A percentile compares a stretch with the other conserved stretches of the same genome.
These are phyloP conservation scores for Heritiera fomes DNA, from an alignment of 345 rosid species.

Conservation along the genomic window DNA sequence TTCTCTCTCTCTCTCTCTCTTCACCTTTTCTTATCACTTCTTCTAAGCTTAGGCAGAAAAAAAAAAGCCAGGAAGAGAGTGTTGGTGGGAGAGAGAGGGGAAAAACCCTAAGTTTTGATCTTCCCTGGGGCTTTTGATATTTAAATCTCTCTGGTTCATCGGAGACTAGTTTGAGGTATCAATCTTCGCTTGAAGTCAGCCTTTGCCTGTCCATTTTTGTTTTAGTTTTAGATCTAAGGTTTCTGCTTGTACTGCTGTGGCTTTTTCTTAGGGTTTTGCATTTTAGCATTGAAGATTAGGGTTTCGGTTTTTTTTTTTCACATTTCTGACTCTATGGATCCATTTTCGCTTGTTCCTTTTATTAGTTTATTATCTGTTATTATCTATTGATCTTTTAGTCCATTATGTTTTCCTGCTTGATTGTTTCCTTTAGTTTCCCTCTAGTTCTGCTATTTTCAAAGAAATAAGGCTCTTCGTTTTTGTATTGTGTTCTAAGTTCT, in stretches of 20 bases:
- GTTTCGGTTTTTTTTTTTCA: neutral
- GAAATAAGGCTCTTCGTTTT: neutral
- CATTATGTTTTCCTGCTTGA: neutral
- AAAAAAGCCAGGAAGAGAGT: neutral
- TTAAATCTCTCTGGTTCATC: conserved; percentile 4
- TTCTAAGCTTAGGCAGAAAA: neutral
- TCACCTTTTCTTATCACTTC: neutral
- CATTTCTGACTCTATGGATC: neutral
- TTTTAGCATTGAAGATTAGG: neutral
- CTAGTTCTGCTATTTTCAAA: neutral
- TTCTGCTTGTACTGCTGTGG: conserved; percentile 21
- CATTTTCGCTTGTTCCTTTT: neutral
- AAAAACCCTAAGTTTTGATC: conserved; percentile 37
- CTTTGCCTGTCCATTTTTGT: neutral
- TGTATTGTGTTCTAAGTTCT: neutral
- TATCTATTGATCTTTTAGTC: neutral
- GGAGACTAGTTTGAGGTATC: conserved; percentile 26
- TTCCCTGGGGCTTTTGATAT: conserved; percentile 1
- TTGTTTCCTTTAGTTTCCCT: neutral
- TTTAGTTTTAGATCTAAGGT: conserved; percentile 28
- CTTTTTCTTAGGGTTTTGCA: conserved; percentile 23
- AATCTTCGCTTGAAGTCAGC: neutral
- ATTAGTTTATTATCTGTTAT: neutral
- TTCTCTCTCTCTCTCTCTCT: neutral
- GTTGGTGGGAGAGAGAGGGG: neutral